Base-by-base conservation (phyloP, 805 yeast genomes). In the Isabelozyma pseudorhagii region DNA sequence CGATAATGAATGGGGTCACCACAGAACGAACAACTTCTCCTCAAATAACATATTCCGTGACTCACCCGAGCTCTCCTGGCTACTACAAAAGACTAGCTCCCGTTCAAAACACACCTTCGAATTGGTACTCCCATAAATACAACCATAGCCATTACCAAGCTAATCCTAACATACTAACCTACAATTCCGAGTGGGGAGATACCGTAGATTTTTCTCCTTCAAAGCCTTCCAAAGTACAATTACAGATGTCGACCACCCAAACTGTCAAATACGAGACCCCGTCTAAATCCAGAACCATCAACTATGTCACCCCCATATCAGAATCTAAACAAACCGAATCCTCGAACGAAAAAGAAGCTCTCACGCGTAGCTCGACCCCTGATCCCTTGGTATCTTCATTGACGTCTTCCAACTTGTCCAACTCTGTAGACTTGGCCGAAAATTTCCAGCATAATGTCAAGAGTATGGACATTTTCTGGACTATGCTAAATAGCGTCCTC, bases 401-500 rank as follows among this genome's bases (percentile, higher is more conserved):
- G 8, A 18, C 15, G 14, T 17, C 28, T 5, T 36, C 40, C 5
- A 31, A 3, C n/a, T 10, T 31, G 36, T 31, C 36, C 36, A 31
- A 31, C 36, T 31, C 36, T 31, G 36, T 31, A 31, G 36, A 31
- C 8, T 31, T 31, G n/a, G n/a, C 36, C 5, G 36, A 31, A 31
- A 31, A 8, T 5, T 31, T 18, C 5, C 31, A 40, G 21, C 49
- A 42, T 13, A 47, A 47, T 2, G 61, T 68, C 7, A 48, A 57
- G 7, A 28, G 56, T 10, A 64, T 75, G 58, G 83, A 79, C 44
- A 69, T 84, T 5, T 67, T 83, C 46, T 75, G 83, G 66, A 71
- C 73, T 34, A 65, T 85, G 62, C 61, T 84, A 46, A 79, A 79
- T 46, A 76, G 77, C 44, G 61, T 86, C 27, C 76, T 81, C 2